These are phyloP conservation scores for Aspergillus arachidicola DNA, from an alignment of 2,329 filamentous ascomycete genomes.

Conservation along the genomic window DNA sequence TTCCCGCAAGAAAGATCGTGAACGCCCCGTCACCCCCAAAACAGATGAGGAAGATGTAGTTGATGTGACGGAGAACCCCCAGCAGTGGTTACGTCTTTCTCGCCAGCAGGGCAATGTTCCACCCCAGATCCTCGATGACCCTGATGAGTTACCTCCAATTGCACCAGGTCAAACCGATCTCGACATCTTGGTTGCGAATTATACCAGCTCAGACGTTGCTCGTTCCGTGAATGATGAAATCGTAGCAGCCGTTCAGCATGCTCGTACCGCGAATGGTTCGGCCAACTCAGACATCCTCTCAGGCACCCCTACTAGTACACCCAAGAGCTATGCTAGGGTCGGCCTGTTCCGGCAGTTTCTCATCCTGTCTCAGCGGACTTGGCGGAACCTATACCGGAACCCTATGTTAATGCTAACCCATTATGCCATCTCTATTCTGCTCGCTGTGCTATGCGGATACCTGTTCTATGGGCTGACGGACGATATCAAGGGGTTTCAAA, in stretches of 20 bases:
- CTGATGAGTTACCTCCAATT: constrained; percentile 59
- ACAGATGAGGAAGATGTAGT: constrained; percentile 64
- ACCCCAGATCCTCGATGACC: constrained; percentile 70
- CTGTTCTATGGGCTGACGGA: constrained; percentile 96
- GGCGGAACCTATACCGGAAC: constrained; percentile 96
- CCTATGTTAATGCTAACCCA: constrained; percentile 98
- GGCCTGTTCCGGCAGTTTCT: constrained; percentile 79
- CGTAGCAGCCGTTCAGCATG: constrained; percentile 64
- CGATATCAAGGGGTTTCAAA: constrained; percentile 97
- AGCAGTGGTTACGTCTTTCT: constrained; percentile 63
- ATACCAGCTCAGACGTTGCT: constrained; percentile 76
- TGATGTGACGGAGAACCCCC: constrained; percentile 54
- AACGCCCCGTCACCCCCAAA: constrained; percentile 60
- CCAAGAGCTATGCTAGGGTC: constrained; percentile 80
- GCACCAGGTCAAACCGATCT: constrained; percentile 73
- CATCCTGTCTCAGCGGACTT: constrained; percentile 87
- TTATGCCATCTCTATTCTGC: constrained; percentile 92
- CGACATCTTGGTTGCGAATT: constrained; percentile 77
- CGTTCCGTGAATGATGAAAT: constrained; percentile 77
- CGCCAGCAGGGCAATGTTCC: constrained; percentile 57
- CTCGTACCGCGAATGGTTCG: constrained; percentile 69
- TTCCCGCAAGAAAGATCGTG: constrained; percentile 72
- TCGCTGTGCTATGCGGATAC: constrained; percentile 92
- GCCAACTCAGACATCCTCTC: constrained; percentile 58
- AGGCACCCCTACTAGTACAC: constrained; percentile 57